These are phyloP conservation scores for Claviceps capensis DNA, from an alignment of 2,329 filamentous ascomycete species.

Conservation along the genomic window DNA sequence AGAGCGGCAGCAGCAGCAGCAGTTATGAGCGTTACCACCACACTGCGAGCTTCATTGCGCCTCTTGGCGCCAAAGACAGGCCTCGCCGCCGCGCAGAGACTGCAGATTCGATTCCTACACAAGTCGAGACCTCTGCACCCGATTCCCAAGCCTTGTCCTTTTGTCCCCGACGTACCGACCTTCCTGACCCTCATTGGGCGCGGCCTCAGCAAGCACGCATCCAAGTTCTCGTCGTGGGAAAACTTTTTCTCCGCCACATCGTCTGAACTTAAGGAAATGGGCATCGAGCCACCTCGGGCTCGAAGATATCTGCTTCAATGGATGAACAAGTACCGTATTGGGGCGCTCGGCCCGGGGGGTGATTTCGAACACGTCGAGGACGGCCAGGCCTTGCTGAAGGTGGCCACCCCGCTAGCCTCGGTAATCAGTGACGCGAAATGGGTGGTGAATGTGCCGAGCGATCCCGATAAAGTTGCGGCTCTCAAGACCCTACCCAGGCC, in stretches of 20 bases:
- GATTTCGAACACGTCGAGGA: constrained; percentile 60
- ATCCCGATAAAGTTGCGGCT: constrained; percentile 14
- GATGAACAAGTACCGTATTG: constrained; percentile 71
- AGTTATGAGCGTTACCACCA: constrained; percentile 19
- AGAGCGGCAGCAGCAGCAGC: neutral
- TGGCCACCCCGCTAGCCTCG: constrained; percentile 27
- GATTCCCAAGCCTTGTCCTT: constrained; percentile 62
- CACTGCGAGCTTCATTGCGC: constrained; percentile 19
- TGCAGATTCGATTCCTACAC: constrained; percentile 30
- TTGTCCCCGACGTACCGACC: constrained; percentile 71
- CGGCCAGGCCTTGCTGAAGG: constrained; percentile 36
- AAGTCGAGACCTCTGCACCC: constrained; percentile 23
- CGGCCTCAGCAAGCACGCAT: constrained; percentile 63
- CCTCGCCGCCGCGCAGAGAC: constrained; percentile 22
- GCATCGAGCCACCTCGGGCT: constrained; percentile 72
- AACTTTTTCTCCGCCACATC: constrained; percentile 74
- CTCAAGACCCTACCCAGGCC: constrained; percentile 16
- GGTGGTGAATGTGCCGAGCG: constrained; percentile 42
- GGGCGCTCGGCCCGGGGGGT: constrained; percentile 67
- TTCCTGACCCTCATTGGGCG: constrained; percentile 90
- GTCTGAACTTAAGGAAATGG: constrained; percentile 64
- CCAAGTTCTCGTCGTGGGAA: constrained; percentile 85
- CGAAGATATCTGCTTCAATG: constrained; percentile 77
- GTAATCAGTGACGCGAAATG: constrained; percentile 31
- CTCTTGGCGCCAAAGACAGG: constrained; percentile 18